A percentile compares a stretch with the other conserved stretches of the same genome.
Conservation (phyloP, 129 eudicot species). For the Flaveria bidentis region DNA sequence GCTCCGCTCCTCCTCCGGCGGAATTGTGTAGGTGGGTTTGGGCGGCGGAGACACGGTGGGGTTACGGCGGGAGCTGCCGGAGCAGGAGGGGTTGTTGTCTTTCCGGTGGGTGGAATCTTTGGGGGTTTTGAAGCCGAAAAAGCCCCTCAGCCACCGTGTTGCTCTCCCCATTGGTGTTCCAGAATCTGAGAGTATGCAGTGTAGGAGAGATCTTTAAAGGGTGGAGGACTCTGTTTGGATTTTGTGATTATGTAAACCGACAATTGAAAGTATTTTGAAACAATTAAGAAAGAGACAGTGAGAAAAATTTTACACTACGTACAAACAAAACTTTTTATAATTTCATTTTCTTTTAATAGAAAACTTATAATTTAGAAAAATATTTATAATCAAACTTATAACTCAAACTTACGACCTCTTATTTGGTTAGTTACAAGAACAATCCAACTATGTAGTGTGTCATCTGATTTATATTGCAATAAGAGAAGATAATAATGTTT, state of each 20-base stretch:
- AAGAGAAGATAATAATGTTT: too few relatives aligned
- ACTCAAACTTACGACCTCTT: too few relatives aligned
- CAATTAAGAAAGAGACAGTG: constrained; percentile 12
- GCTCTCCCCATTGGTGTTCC: constrained; percentile 63
- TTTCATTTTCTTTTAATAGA: not conserved
- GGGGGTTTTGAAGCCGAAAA: constrained; percentile 43
- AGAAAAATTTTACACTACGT: constrained; percentile 29
- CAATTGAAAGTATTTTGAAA: constrained; percentile 5
- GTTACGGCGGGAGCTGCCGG: constrained; percentile 23
- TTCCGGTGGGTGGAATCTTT: constrained; percentile 46
- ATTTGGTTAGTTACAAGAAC: too few relatives aligned
- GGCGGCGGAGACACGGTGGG: constrained; percentile 13
- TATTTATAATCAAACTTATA: too few relatives aligned
- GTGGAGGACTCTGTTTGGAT: constrained; percentile 29
- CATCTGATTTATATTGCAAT: too few relatives aligned
- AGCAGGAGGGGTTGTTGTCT: constrained; percentile 20
- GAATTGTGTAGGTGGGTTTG: constrained; percentile 32
- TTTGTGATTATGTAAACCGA: constrained; percentile 21
- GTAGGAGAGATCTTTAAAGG: constrained; percentile 24
- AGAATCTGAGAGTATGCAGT: constrained; percentile 24
- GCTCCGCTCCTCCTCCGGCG: constrained; percentile 42
- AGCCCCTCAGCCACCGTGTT: constrained; percentile 64
- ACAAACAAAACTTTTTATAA: not conserved
- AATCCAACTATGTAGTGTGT: too few relatives aligned
- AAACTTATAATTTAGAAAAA: too few relatives aligned